These are phyloP conservation scores for Cyamopsis tetragonoloba DNA, from an alignment of 306 rosid genomes.

Conservation along the genomic window DNA sequence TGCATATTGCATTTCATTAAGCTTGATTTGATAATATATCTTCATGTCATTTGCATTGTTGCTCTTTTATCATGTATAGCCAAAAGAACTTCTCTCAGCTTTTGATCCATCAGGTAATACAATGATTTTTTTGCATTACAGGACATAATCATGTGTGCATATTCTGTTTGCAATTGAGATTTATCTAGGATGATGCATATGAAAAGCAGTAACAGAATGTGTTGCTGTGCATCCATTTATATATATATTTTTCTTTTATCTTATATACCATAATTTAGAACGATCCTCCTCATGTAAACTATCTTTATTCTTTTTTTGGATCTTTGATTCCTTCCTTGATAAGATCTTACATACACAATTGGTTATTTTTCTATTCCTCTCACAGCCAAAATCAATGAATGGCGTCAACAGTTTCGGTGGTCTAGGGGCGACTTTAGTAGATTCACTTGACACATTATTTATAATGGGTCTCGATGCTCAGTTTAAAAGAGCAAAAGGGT, in stretches of 20 bases:
- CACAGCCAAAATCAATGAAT: conserved; percentile 49
- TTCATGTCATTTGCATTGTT: background rate
- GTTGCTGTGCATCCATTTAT: background rate
- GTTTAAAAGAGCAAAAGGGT: conserved; percentile 62
- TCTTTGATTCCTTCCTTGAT: background rate
- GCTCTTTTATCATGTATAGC: background rate
- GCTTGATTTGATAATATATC: background rate
- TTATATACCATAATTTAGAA: background rate
- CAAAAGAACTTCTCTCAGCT: background rate
- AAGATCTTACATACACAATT: conserved; percentile 14
- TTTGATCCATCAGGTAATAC: background rate
- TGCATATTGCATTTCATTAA: conserved; percentile 6
- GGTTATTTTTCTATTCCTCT: conserved; percentile 28
- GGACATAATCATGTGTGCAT: background rate
- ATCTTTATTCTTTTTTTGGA: background rate
- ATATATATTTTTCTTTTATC: background rate
- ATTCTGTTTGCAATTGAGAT: background rate
- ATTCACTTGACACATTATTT: conserved; percentile 62
- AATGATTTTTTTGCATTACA: background rate
- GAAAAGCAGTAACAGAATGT: background rate
- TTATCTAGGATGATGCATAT: background rate
- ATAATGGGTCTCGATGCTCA: conserved; percentile 67
- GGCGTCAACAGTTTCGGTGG: conserved; percentile 56
- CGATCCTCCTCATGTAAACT: background rate
- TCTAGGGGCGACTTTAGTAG: conserved; percentile 64